Conservation (phyloP, 2,329 filamentous ascomycete species). For the Fusarium mexicanum region DNA sequence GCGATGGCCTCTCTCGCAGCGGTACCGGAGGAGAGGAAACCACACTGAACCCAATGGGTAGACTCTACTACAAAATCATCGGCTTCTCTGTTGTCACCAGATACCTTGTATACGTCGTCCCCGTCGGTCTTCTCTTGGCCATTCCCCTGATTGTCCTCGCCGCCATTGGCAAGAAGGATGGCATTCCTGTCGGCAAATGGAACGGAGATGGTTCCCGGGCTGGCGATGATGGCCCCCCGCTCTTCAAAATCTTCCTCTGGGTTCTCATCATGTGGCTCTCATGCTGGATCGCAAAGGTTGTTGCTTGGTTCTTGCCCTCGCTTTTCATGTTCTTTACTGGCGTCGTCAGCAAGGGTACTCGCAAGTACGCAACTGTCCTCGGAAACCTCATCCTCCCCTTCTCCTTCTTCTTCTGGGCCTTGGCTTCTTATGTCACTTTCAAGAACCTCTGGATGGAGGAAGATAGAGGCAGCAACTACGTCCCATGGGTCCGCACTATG, state of each 20-base stretch:
- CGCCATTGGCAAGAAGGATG: constrained; percentile 48
- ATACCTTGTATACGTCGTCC: constrained; percentile 74
- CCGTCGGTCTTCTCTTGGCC: constrained; percentile 69
- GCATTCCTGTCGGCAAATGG: constrained; percentile 24
- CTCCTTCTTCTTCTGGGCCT: constrained; percentile 74
- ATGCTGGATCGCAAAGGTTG: constrained; percentile 73
- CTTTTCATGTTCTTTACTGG: constrained; percentile 76
- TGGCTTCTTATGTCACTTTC: constrained; percentile 71
- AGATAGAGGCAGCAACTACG: constrained; percentile 43
- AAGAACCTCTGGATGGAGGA: constrained; percentile 58
- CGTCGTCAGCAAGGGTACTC: constrained; percentile 73
- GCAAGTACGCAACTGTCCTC: constrained; percentile 75
- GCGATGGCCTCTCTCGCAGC: constrained; percentile 52
- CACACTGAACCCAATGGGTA: constrained; percentile 71
- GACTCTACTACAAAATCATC: constrained; percentile 71
- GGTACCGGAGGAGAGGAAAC: constrained; percentile 66
- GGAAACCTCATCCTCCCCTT: constrained; percentile 72
- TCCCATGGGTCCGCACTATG: constrained; percentile 67
- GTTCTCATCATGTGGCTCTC: constrained; percentile 74
- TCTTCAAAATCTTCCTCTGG: constrained; percentile 74
- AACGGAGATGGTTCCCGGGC: background rate
- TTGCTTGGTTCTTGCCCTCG: constrained; percentile 67
- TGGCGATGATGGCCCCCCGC: constrained; percentile 53
- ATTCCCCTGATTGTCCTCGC: constrained; percentile 68
- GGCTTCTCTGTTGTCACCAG: constrained; percentile 70